Base-by-base conservation (phyloP, 108 stramenopile genomes). In the Poteriospumella lacustris region DNA sequence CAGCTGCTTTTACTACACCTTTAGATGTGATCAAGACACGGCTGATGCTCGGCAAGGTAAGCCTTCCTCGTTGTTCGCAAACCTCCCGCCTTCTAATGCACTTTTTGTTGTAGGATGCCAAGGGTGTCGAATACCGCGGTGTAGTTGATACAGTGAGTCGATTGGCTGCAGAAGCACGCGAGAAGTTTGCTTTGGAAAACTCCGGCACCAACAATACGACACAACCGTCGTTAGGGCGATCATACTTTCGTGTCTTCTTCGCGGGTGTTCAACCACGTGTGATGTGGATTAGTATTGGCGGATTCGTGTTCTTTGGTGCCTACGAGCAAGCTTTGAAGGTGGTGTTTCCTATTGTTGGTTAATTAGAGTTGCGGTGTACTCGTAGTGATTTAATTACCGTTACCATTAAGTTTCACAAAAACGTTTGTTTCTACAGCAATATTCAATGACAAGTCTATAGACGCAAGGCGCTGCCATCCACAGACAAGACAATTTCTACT, bases 301-400 rank as follows among this genome's bases (percentile, higher is more conserved):
- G 98, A 5, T 95, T 96, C 87, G 92, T 99, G 42, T 99, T 97
- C 81, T 97, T 99, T 81, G 96, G 96, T 1, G 93, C 94, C 9
- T 99, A 96, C 79, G 96, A 99, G 19, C 12, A 68, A 40, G n/a
- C n/a, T n/a, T n/a, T n/a, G n/a, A n/a, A n/a, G n/a, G n/a, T n/a
- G n/a, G 52, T 56, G n/a, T n/a, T n/a, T n/a, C n/a, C n/a, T n/a
- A n/a, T n/a, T n/a, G n/a, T n/a, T n/a, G n/a, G n/a, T n/a, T n/a
- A n/a, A n/a, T n/a, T n/a, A n/a, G n/a, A n/a, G n/a, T n/a, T n/a
- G n/a, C n/a, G n/a, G n/a, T n/a, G n/a, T n/a, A n/a, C n/a, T n/a
- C n/a, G n/a, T n/a, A n/a, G n/a, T n/a, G n/a, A n/a, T n/a, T n/a
- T n/a, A n/a, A n/a, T n/a, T n/a, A n/a, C n/a, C n/a, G n/a, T n/a